These are phyloP conservation scores for Zopfia rhizophila DNA, from an alignment of 2,329 filamentous ascomycete species.

Conservation along the genomic window DNA sequence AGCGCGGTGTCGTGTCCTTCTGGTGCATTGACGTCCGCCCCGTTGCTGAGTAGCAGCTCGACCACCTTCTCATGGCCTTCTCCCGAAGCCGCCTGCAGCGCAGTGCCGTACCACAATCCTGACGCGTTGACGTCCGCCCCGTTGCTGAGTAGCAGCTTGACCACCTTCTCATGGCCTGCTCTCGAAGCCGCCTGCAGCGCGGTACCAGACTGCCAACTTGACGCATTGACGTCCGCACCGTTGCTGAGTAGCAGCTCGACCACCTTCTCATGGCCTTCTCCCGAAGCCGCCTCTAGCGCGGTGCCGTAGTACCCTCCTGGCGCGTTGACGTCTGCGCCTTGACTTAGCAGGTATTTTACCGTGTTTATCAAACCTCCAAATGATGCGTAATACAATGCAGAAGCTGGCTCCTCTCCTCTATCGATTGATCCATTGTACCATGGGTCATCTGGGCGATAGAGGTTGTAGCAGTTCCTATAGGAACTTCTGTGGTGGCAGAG, in stretches of 20 bases:
- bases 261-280: constrained; percentile 12
- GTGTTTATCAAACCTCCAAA: constrained; percentile 1
- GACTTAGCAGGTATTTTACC: constrained; percentile 2
- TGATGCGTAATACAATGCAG: constrained; percentile 10
- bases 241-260: constrained; percentile 16
- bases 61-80: constrained; percentile 25
- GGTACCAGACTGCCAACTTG: not conserved
- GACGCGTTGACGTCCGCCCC: constrained; percentile 15
- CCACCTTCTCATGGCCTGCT: constrained; percentile 11
- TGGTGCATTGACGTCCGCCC: constrained; percentile 21
- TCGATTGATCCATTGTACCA: too few species aligned
- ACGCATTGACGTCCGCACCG: constrained; percentile 14
- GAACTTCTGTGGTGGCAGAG: constrained; percentile 4
- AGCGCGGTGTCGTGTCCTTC: constrained; percentile 8
- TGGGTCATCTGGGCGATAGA: constrained; percentile 11
- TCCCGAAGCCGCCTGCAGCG: constrained; percentile 17
- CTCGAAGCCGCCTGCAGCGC: constrained; percentile 16
- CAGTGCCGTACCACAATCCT: not conserved
- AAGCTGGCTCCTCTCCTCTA: constrained; percentile 6
- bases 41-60: constrained; percentile 26
- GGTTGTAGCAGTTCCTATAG: constrained; percentile 9
- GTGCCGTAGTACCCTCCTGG: constrained; percentile 12
- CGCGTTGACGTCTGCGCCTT: constrained; percentile 12
- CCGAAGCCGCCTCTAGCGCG: constrained; percentile 10
- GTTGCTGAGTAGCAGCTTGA: constrained; percentile 16